Conservation (phyloP, 1,284 basidiomycete genomes). For the Blastosporella zonata region DNA sequence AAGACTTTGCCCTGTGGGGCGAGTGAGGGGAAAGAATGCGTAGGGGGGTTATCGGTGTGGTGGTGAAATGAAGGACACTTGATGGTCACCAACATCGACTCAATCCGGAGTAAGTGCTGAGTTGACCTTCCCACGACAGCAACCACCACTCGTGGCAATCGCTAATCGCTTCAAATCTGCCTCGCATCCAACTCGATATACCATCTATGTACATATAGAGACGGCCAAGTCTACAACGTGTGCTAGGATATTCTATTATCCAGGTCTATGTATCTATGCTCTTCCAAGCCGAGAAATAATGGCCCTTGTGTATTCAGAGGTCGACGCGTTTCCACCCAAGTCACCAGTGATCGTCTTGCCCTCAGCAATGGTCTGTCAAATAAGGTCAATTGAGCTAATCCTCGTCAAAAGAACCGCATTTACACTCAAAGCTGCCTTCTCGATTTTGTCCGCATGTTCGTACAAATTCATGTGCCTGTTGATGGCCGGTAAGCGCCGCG, state of each 20-base stretch:
- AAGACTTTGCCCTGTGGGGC: slow-evolving; percentile 85
- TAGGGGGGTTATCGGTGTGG: slow-evolving; percentile 40
- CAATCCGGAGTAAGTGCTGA: slow-evolving; percentile 24
- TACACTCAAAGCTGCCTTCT: slow-evolving; percentile 85
- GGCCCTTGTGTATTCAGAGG: slow-evolving; percentile 83
- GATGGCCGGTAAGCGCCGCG: slow-evolving; percentile 3
- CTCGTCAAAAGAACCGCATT: slow-evolving; percentile 28
- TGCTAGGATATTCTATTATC: slow-evolving; percentile 12
- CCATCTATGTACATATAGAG: no score
- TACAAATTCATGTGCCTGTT: slow-evolving; percentile 90
- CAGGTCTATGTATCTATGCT: slow-evolving; percentile 29
- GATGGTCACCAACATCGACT: slow-evolving; percentile 30
- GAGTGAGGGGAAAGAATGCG: slow-evolving; percentile 66
- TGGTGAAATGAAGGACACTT: slow-evolving; percentile 43
- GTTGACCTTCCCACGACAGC: slow-evolving; percentile 23
- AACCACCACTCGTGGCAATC: background rate
- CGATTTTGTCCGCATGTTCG: slow-evolving; percentile 87
- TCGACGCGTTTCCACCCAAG: slow-evolving; percentile 87
- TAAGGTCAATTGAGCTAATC: slow-evolving; percentile 14
- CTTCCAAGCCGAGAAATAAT: slow-evolving; percentile 74
- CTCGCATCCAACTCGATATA: slow-evolving; percentile 1
- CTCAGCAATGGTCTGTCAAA: slow-evolving; percentile 86
- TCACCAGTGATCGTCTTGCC: slow-evolving; percentile 92
- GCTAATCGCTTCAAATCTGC: background rate
- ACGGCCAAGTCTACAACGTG: slow-evolving; percentile 1